Evolutionary conservation across 1,284 basidiomycete species (phyloP).

Genomic region (Exobasidium cylindrosporum): DNA sequence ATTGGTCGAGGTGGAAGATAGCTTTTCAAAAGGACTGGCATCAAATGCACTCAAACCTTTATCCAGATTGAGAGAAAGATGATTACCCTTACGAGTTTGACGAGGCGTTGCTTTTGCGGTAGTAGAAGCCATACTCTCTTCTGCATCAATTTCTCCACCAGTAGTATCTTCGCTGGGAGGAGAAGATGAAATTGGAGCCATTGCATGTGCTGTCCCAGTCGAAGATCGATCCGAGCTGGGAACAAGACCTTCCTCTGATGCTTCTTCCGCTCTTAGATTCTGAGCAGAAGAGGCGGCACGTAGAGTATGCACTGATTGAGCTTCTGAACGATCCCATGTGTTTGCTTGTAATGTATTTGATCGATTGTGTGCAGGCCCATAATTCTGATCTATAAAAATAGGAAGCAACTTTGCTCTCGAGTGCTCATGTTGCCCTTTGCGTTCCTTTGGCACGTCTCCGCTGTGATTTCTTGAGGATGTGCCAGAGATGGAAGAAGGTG

Average conservation of each 20-base stretch:
- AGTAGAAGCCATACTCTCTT: not conserved
- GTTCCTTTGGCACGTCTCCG: not conserved
- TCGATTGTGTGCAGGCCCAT: constrained; percentile 22
- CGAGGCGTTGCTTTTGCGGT: constrained; percentile 13
- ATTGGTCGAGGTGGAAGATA: constrained; percentile 5
- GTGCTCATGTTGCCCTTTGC: not conserved
- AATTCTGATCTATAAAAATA: constrained; percentile 17
- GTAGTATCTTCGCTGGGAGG: constrained; percentile 24
- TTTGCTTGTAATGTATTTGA: constrained; percentile 25
- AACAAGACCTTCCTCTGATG: not conserved
- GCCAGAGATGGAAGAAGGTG: not conserved
- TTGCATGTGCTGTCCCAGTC: constrained; percentile 3
- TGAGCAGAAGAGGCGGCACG: constrained; percentile 36
- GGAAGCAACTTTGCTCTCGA: constrained; percentile 16
- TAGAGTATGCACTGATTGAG: constrained; percentile 33
- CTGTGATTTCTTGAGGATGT: not conserved
- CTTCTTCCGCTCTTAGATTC: constrained; percentile 18
- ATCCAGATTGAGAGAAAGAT: constrained; percentile 45
- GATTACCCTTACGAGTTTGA: constrained; percentile 30
- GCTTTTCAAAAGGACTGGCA: constrained; percentile 37
- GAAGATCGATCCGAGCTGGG: constrained; percentile 1
- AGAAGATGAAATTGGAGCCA: constrained; percentile 28
- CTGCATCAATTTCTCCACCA: not conserved
- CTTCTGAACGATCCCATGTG: constrained; percentile 18
- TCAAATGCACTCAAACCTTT: constrained; percentile 42